Evolutionary conservation across 208 protist genomes (phyloP).

Genomic region (Trypanosoma congolense): DNA sequence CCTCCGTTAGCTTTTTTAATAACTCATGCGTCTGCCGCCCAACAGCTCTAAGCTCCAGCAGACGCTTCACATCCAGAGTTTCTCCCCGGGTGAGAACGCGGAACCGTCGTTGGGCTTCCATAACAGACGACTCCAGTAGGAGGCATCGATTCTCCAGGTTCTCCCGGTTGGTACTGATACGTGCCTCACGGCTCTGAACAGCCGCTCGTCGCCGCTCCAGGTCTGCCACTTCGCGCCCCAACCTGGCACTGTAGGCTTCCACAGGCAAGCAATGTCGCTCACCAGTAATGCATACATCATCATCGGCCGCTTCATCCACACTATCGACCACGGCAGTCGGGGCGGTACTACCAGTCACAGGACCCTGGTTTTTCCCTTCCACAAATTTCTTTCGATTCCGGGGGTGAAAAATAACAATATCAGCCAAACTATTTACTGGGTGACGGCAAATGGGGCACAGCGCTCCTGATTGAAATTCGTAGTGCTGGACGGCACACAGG

Average conservation of each 20-base stretch:
- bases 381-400: slow-evolving; percentile 18
- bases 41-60: slow-evolving; percentile 42
- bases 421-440: slow-evolving; percentile 19
- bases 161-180: slow-evolving; percentile 35
- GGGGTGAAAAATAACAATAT: slow-evolving; percentile 52
- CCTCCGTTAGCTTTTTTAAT: slow-evolving; percentile 32
- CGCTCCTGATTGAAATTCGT: slow-evolving; percentile 35
- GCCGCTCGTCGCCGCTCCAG: slow-evolving; percentile 32
- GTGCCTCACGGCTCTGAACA: slow-evolving; percentile 30
- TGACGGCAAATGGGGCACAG: slow-evolving; percentile 72
- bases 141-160: slow-evolving; percentile 58
- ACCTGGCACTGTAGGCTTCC: slow-evolving; percentile 44
- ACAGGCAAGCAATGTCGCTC: slow-evolving; percentile 32
- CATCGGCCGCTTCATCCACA: slow-evolving; percentile 30
- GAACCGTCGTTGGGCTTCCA: slow-evolving; percentile 30
- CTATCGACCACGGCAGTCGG: slow-evolving; percentile 6
- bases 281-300: slow-evolving; percentile 31
- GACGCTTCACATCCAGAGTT: slow-evolving; percentile 20
- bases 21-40: slow-evolving; percentile 37
- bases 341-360: slow-evolving; percentile 11
- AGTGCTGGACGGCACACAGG: slow-evolving; percentile 62
- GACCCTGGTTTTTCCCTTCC: slow-evolving; percentile 2
- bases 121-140: slow-evolving; percentile 34
- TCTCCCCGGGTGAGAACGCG: slow-evolving; percentile 31
- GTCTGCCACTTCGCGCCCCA: slow-evolving; percentile 27